Evolutionary conservation across 371 early-diverging fungal genomes (phyloP), one percentile per base, ranked within the genome.

Genomic region (Rhizopus delemar): DNA sequence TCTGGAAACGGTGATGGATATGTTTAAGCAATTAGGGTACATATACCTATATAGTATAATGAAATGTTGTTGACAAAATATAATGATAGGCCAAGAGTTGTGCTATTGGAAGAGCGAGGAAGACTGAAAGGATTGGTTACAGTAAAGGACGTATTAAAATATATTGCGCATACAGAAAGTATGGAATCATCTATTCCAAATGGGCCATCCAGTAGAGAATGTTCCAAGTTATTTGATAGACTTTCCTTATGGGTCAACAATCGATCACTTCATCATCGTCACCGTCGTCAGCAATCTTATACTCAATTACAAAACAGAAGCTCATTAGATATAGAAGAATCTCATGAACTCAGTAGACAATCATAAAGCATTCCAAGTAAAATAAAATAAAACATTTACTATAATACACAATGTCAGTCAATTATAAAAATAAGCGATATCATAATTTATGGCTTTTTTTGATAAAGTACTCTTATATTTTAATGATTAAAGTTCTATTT

Each of bases 21-120:
- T 98, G 62, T 96, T 98, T 71, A 90, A 91, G 52, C 93, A 94
- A 69, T 73, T 98, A 54, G 98, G 95, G 83, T 80, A 66, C 60
- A 22, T 28, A 41, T 22, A 50, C 32, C 9, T 22, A 15, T 13
- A 9, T 36, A 41, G 43, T 41, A 55, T 5, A 55, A n/a, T 57
- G 22, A 22, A 22, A 22, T 52, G 57, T 57, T 8, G 22, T 6
- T 15, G 2, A 29, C 32, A 53, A 32, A 38, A 22, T 13, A 11
- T 15, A 22, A 46, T 39, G 45, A n/a, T 73, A 81, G 90, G 8
- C 93, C 93, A 7, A 82, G 89, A 5, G 84, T 87, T 8, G 81
- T 93, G 36, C 67, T 93, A 15, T 80, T 91, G 16, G 90, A 90
- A 65, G 77, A 79, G 45, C 73, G 77, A 45, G 92, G 90, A 16